A percentile compares a stretch with the other conserved stretches of the same genome.
These are phyloP conservation scores for Moesziomyces globuligerus DNA, from an alignment of 1,284 basidiomycete species.

Conservation along the genomic window DNA sequence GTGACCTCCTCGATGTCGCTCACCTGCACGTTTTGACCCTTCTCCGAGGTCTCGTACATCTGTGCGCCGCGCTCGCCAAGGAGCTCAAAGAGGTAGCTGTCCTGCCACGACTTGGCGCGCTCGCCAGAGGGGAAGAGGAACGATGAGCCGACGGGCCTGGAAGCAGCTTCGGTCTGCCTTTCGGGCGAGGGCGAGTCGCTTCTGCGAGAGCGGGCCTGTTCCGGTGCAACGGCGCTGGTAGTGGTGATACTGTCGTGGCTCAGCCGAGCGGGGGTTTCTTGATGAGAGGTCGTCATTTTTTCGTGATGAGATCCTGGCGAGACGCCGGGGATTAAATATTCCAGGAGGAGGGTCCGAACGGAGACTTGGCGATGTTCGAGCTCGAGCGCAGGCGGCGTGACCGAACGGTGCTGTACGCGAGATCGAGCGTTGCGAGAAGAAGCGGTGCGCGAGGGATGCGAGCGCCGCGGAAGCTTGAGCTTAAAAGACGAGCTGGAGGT, in stretches of 20 bases:
- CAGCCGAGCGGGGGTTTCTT: constrained; percentile 23
- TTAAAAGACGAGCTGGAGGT: not conserved
- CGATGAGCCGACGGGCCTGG: constrained; percentile 28
- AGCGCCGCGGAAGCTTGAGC: not conserved
- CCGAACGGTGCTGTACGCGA: too few relatives aligned
- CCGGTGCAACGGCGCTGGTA: constrained; percentile 10
- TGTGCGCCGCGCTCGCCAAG: constrained; percentile 30
- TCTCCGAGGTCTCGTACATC: constrained; percentile 35
- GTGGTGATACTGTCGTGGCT: constrained; percentile 43
- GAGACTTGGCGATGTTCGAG: not conserved
- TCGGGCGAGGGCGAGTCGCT: constrained; percentile 37
- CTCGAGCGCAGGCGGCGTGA: too few relatives aligned
- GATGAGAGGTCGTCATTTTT: constrained; percentile 18
- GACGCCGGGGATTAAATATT: not conserved
- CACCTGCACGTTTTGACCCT: constrained; percentile 42
- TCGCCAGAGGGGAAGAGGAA: constrained; percentile 52
- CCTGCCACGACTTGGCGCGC: constrained; percentile 45
- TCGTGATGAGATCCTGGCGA: not conserved
- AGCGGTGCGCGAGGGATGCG: not conserved
- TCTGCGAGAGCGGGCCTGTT: constrained; percentile 7
- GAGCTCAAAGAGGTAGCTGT: constrained; percentile 46
- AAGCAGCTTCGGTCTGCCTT: constrained; percentile 10
- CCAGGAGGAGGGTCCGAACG: not conserved
- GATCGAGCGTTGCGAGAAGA: not conserved
- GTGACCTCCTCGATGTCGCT: constrained; percentile 41